phyloP scores from a whole-genome alignment of 345 rosid species.

The Cardamine resedifolia region DNA sequence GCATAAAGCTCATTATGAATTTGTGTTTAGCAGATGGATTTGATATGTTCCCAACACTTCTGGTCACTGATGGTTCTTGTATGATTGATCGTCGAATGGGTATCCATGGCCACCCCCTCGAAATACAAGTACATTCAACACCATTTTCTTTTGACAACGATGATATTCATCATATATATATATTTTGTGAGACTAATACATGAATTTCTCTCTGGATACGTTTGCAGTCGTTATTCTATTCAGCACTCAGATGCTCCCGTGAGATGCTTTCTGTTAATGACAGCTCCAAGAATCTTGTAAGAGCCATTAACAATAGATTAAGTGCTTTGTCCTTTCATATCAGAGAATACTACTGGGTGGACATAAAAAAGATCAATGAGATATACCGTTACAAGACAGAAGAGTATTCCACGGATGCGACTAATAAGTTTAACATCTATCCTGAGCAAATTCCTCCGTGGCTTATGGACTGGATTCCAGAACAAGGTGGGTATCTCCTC shows the following conservation, averaged over 20 bases:
- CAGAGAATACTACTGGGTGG: slow-evolving; percentile 89
- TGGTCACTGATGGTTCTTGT: slow-evolving; percentile 90
- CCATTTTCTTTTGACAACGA: background rate
- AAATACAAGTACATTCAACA: slow-evolving; percentile 67
- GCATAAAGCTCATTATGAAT: slow-evolving; percentile 69
- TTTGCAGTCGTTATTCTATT: slow-evolving; percentile 72
- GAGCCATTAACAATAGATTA: slow-evolving; percentile 75
- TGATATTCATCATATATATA: background rate
- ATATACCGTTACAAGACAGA: slow-evolving; percentile 88
- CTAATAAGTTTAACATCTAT: slow-evolving; percentile 84
- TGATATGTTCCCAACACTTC: slow-evolving; percentile 87
- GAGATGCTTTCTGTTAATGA: slow-evolving; percentile 70
- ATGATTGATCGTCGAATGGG: slow-evolving; percentile 95
- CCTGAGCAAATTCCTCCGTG: slow-evolving; percentile 87
- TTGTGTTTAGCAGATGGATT: slow-evolving; percentile 83
- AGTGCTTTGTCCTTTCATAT: slow-evolving; percentile 88
- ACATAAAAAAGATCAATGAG: slow-evolving; percentile 81
- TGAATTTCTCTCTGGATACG: background rate
- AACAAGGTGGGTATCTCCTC: slow-evolving; percentile 75
- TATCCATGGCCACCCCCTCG: slow-evolving; percentile 90
- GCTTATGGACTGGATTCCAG: slow-evolving; percentile 93
- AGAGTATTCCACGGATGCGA: slow-evolving; percentile 83
- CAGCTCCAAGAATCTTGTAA: slow-evolving; percentile 66
- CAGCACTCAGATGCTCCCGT: slow-evolving; percentile 73
- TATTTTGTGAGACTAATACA: slow-evolving; percentile 2